Conservation (phyloP, 495 filamentous ascomycete genomes). For the Aspergillus indologenus region DNA sequence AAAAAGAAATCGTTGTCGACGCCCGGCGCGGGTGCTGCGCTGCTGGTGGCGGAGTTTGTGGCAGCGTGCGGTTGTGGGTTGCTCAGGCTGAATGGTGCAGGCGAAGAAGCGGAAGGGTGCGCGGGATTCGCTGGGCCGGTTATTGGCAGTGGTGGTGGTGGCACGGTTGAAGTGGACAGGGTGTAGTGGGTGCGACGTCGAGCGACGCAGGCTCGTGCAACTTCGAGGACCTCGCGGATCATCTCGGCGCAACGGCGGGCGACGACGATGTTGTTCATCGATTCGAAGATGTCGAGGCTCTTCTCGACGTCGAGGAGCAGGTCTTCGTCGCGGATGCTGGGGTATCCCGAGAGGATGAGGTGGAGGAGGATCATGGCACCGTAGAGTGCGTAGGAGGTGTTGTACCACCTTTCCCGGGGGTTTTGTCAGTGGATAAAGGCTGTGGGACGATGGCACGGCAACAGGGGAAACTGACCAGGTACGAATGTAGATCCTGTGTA, state of each 20-base stretch:
- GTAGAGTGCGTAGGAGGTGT: conserved; percentile 30
- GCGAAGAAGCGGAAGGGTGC: not conserved
- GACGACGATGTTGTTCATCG: conserved; percentile 29
- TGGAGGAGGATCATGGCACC: conserved; percentile 25
- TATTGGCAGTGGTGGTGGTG: not conserved
- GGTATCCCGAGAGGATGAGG: conserved; percentile 25
- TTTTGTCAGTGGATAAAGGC: not conserved
- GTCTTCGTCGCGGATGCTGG: conserved; percentile 19
- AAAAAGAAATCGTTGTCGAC: conserved; percentile 25
- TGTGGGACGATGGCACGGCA: not conserved
- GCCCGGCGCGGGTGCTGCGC: not conserved
- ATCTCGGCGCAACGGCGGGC: conserved; percentile 28
- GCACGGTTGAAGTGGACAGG: not conserved
- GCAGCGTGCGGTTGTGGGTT: not conserved
- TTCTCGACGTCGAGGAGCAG: conserved; percentile 26
- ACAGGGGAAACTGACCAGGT: conserved; percentile 18
- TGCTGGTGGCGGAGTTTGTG: not conserved
- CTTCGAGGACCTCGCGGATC: conserved; percentile 24
- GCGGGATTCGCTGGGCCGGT: no score
- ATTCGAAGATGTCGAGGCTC: conserved; percentile 27
- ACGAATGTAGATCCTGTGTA: conserved; percentile 29
- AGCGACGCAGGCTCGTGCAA: conserved; percentile 20
- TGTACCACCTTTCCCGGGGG: conserved; percentile 25
- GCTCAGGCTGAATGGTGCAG: not conserved
- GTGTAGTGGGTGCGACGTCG: conserved; percentile 8